phyloP scores from a whole-genome alignment of 495 filamentous ascomycete genomes.

The Penicillium taxi region DNA sequence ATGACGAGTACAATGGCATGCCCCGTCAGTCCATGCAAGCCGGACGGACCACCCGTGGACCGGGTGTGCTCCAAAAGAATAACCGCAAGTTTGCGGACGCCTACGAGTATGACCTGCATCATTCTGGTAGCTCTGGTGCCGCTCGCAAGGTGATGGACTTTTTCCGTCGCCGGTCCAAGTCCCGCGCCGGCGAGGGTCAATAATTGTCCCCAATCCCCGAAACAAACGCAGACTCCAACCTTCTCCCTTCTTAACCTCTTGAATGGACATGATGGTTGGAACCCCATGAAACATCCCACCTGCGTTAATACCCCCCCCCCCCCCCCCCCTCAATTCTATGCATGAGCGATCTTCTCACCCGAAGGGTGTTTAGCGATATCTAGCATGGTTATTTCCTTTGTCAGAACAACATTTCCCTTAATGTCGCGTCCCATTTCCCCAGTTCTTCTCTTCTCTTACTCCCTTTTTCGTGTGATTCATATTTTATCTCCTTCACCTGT shows the following conservation, averaged over 20 bases:
- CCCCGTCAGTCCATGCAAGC: conserved; percentile 38
- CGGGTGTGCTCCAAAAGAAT: conserved; percentile 68
- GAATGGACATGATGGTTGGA: conserved; percentile 38
- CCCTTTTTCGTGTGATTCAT: conserved; percentile 15
- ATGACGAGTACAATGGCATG: conserved; percentile 34
- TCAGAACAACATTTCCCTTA: conserved; percentile 23
- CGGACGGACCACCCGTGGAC: conserved; percentile 35
- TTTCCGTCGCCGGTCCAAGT: conserved; percentile 80
- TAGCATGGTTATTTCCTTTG: conserved; percentile 32
- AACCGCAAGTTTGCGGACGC: conserved; percentile 80
- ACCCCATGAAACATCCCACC: conserved; percentile 42
- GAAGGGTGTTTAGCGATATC: conserved; percentile 25
- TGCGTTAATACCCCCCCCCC: conserved; percentile 42
- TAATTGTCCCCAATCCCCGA: conserved; percentile 12
- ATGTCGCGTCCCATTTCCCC: conserved; percentile 17
- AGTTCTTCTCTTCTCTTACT: conserved; percentile 8
- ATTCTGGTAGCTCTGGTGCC: conserved; percentile 75
- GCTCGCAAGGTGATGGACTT: conserved; percentile 96
- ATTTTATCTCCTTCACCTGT: conserved; percentile 27
- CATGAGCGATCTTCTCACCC: conserved; percentile 27
- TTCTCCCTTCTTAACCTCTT: conserved; percentile 8
- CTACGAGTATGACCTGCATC: conserved; percentile 70
- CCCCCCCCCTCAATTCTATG: conserved; percentile 25
- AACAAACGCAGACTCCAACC: conserved; percentile 4
- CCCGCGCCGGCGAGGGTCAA: conserved; percentile 53